Base-by-base conservation (phyloP, 306 rosid species). In the Vigna unguiculata region DNA sequence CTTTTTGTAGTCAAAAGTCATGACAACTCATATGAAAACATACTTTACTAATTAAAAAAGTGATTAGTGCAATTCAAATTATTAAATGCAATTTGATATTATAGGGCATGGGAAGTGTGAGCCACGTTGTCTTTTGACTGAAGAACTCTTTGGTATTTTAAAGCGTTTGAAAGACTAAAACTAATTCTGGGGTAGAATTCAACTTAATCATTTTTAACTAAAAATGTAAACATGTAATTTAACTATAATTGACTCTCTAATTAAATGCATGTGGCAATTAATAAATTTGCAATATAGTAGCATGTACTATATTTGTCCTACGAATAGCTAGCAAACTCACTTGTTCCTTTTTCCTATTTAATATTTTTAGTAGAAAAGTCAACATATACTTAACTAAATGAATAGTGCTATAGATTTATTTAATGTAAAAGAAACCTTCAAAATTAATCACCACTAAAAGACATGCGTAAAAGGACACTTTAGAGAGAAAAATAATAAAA, bases 1-100 rank as follows among this genome's bases (percentile, higher is more conserved):
- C 69, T 21, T 30, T 57, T 0, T 32, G 22, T 36, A 72, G 77
- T 78, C 82, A 70, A 78, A 77, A 69, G 77, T 63, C 74, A 52
- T 43, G 17, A 38, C 25, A 28, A 38, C 25, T 21, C 71, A 14
- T 28, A 28, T 19, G 11, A 69, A 67, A 57, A 6, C 40, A 47
- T 67, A 32, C 7, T 36, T 51, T 36, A 71, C 5, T 34, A 21
- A 67, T 28, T 41, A 11, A 4, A n/a, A 21, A 24, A 68, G 34
- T 57, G 51, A 30, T 40, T 2, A 61, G 43, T 43, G 48, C 41
- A 49, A 15, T 40, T 25, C 28, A 24, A 71, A 21, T 41, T 61
- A 1, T 32, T 61, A 32, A 66, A 11, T 12, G 71, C 32, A 43
- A 71, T 51, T 61, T 79, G 11, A 19, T 40, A 51, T 70, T 22